Evolutionary conservation across 2,329 filamentous ascomycete species (phyloP).

Genomic region (Alternaria atra): DNA sequence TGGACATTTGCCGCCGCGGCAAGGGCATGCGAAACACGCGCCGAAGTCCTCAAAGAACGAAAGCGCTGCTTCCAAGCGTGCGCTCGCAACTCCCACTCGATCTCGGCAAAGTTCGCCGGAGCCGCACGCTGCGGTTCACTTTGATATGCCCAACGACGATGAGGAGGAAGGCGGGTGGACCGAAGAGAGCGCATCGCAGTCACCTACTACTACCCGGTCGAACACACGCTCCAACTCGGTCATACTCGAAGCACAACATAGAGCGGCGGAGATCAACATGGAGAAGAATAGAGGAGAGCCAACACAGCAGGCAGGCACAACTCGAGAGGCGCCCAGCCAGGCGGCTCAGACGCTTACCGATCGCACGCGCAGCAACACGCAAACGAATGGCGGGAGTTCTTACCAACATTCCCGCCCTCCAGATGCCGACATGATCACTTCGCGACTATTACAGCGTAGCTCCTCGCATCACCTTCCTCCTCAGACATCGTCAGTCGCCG

Average conservation of each 20-base stretch:
- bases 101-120: constrained; percentile 47
- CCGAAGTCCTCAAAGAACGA: constrained; percentile 49
- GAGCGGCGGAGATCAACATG: constrained; percentile 33
- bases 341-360: constrained; percentile 35
- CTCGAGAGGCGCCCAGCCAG: constrained; percentile 19
- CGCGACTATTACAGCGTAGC: constrained; percentile 71
- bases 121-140: constrained; percentile 52
- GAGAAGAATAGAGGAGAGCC: constrained; percentile 33
- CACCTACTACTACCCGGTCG: constrained; percentile 52
- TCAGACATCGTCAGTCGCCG: constrained; percentile 70
- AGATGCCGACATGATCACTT: constrained; percentile 73
- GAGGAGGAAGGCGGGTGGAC: constrained; percentile 52
- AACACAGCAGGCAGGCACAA: constrained; percentile 17
- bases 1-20: constrained; percentile 55
- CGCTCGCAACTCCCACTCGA: constrained; percentile 41
- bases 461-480: constrained; percentile 70
- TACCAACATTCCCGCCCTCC: constrained; percentile 49
- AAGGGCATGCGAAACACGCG: constrained; percentile 52
- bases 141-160: constrained; percentile 48
- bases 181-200: constrained; percentile 54
- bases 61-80: constrained; percentile 39
- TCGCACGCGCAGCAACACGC: constrained; percentile 34
- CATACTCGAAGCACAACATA: constrained; percentile 46
- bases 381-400: constrained; percentile 43
- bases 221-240: constrained; percentile 54